Evolutionary conservation across 768 basidiomycete genomes (phyloP), one percentile per base, ranked within the genome.

Genomic region (Tulasnella sp.): DNA sequence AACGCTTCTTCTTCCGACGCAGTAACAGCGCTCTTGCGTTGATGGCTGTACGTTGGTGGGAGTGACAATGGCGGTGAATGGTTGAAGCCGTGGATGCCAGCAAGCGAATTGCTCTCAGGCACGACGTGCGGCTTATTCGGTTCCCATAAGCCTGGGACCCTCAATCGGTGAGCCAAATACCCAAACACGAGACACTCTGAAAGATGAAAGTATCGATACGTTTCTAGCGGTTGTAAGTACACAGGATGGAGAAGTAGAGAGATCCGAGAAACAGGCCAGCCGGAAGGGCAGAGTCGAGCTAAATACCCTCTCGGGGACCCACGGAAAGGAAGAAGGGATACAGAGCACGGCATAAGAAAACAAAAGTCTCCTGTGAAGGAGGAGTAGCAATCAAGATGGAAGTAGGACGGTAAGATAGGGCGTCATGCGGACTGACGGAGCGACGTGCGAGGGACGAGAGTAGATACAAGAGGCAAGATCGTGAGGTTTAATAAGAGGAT

Each of bases 211-310:
- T n/a, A 61, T n/a, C 29, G 23, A 29, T 61, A 61, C 29, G 23
- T 61, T 61, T 61, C 57, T 61, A 61, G n/a, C 13, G 23, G 23
- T 61, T 61, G 57, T 61, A 61, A 61, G 57, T 61, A 61, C 57
- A 61, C 57, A 61, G 57, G n/a, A 61, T n/a, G 13, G n/a, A 29
- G n/a, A 26, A 29, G 23, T 40, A 29, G 57, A 61, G n/a, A 42
- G 11, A 2, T 48, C 42, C 15, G 42, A 40, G 42, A 46, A 39
- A 42, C 7, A 74, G 42, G 39, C 23, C 73, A 39, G 5, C 46
- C 26, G 39, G 42, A 40, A 23, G 11, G 42, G 48, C 10, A 46
- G 42, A 70, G 40, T 18, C 20, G 20, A 42, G 35, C 72, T 20
- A 42, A 32, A n/a, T 18, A 10, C 39, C 39, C 46, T 16, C 10